A percentile compares a stretch with the other conserved stretches of the same genome.
These are phyloP conservation scores for Pythium biforme DNA, from an alignment of 352 stramenopile genomes.

Conservation along the genomic window DNA sequence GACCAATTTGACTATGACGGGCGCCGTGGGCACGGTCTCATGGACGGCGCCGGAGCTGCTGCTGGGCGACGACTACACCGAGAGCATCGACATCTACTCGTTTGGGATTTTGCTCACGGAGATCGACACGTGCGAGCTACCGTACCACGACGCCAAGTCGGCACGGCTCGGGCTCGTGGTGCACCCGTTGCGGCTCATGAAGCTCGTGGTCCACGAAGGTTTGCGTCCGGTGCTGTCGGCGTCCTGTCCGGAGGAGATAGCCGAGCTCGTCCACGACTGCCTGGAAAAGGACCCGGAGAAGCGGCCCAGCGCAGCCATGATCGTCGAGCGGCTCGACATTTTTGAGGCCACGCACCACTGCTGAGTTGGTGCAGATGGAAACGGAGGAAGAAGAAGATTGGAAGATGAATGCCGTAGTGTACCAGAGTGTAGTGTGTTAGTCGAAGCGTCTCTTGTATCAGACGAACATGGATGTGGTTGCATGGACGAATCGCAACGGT, in stretches of 20 bases:
- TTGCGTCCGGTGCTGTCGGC: slow-evolving; percentile 53
- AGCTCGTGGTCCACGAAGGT: slow-evolving; percentile 54
- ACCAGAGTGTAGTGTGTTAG: background rate
- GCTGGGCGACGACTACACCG: slow-evolving; percentile 61
- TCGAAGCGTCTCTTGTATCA: background rate
- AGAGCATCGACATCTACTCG: slow-evolving; percentile 82
- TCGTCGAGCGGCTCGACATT: slow-evolving; percentile 30
- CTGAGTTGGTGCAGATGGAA: slow-evolving; percentile 3
- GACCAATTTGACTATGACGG: slow-evolving; percentile 48
- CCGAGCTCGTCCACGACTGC: slow-evolving; percentile 51
- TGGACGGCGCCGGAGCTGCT: slow-evolving; percentile 70
- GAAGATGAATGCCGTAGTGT: background rate
- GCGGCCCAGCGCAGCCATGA: slow-evolving; percentile 46
- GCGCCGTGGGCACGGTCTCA: slow-evolving; percentile 48
- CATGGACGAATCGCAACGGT: too few relatives aligned
- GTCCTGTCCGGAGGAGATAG: slow-evolving; percentile 53
- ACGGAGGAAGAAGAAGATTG: too few relatives aligned
- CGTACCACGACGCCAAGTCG: slow-evolving; percentile 59
- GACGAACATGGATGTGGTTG: background rate
- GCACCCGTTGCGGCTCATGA: slow-evolving; percentile 57
- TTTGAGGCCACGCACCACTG: slow-evolving; percentile 21
- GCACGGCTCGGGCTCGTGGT: slow-evolving; percentile 41
- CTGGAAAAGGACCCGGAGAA: slow-evolving; percentile 49
- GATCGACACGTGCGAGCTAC: slow-evolving; percentile 68
- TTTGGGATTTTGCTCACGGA: slow-evolving; percentile 71